Percentiles rank a stretch among this genome's conserved stretches.
Evolutionary conservation across 2,329 filamentous ascomycete genomes (phyloP).

Genomic region (Penicillium expansum): DNA sequence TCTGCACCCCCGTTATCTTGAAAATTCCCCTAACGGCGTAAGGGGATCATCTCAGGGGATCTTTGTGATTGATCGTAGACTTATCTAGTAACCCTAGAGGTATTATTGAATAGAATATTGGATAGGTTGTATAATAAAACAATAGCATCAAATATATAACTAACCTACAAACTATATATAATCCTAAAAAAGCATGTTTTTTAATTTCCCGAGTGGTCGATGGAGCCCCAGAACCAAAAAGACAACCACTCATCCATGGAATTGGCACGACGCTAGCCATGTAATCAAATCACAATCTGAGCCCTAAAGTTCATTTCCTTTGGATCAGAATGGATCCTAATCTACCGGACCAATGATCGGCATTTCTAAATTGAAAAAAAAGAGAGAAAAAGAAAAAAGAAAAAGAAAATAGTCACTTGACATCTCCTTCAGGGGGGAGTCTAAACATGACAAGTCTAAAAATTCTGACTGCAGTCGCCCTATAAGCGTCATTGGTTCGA

Average conservation of each 20-base stretch:
- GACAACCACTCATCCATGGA: constrained; percentile 19
- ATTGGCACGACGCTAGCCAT: constrained; percentile 22
- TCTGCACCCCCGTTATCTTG: constrained; percentile 29
- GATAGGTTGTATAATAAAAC: not conserved
- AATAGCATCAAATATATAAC: not conserved
- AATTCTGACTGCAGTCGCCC: constrained; percentile 2
- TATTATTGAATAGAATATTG: not conserved
- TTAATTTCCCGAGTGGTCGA: constrained; percentile 6
- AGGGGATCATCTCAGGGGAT: constrained; percentile 15
- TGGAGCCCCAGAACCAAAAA: not conserved
- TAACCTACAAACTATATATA: not conserved
- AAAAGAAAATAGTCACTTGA: constrained; percentile 4
- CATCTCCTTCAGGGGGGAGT: constrained; percentile 12
- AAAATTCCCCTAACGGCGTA: constrained; percentile 27
- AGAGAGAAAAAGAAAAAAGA: not conserved
- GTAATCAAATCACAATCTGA: constrained; percentile 26
- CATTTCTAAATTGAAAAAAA: not conserved
- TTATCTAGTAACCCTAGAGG: not conserved
- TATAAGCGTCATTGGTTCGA: not conserved
- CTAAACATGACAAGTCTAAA: constrained; percentile 18
- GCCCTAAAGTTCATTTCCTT: constrained; percentile 1
- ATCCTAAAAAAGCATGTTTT: not conserved
- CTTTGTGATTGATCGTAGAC: constrained; percentile 5
- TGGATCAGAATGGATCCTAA: constrained; percentile 4
- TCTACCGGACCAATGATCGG: constrained; percentile 8